Percentiles rank a stretch among this genome's conserved stretches.
Conservation (phyloP, 2,329 filamentous ascomycete species). For the Fusarium buxicola region DNA sequence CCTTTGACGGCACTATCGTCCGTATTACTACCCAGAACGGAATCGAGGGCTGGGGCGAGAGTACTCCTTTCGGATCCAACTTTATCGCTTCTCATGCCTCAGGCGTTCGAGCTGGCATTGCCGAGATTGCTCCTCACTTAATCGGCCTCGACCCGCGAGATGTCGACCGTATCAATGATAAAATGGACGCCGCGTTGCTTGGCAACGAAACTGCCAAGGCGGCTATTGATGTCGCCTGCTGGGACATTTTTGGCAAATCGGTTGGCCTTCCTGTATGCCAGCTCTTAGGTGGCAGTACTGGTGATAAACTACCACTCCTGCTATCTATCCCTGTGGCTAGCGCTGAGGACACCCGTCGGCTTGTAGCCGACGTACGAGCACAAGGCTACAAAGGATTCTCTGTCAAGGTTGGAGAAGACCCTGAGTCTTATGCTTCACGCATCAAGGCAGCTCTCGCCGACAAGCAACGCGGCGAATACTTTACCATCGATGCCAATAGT, state of each 20-base stretch:
- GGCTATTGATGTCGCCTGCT: slow-evolving; percentile 15
- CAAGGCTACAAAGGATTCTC: slow-evolving; percentile 10
- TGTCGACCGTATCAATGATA: slow-evolving; percentile 21
- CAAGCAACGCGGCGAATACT: slow-evolving; percentile 10
- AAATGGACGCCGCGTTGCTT: slow-evolving; percentile 18
- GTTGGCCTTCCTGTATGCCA: slow-evolving; percentile 21
- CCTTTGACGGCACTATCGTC: slow-evolving; percentile 20
- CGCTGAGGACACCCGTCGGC: slow-evolving; percentile 10
- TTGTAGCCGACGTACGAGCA: background rate
- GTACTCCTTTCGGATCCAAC: slow-evolving; percentile 16
- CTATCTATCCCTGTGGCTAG: slow-evolving; percentile 10
- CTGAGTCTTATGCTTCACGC: slow-evolving; percentile 3
- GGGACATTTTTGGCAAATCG: slow-evolving; percentile 24
- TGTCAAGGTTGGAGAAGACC: slow-evolving; percentile 16
- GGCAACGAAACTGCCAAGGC: slow-evolving; percentile 16
- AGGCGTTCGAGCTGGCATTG: slow-evolving; percentile 15
- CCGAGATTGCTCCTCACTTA: slow-evolving; percentile 17
- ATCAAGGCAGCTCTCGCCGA: slow-evolving; percentile 10
- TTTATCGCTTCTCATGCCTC: slow-evolving; percentile 17
- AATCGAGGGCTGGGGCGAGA: slow-evolving; percentile 23
- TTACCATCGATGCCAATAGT: slow-evolving; percentile 20
- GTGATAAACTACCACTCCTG: slow-evolving; percentile 13
- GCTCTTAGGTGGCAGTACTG: slow-evolving; percentile 16
- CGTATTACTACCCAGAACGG: slow-evolving; percentile 22
- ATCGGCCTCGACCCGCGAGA: slow-evolving; percentile 21